Base-by-base conservation (phyloP, 305 asterid species). In the Andrographis paniculata region DNA sequence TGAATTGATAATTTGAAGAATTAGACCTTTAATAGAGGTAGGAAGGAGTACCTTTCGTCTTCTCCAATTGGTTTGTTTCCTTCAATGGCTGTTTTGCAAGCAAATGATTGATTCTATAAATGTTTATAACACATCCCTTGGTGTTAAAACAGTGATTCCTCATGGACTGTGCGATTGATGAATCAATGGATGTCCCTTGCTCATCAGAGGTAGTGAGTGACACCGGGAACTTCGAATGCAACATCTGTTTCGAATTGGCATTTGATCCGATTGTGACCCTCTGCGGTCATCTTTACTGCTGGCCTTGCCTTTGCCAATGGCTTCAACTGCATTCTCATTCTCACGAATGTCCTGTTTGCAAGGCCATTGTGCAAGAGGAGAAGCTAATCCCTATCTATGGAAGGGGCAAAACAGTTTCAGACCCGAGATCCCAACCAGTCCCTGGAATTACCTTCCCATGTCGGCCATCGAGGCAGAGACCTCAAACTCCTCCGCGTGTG, bases 221-320 rank as follows among this genome's bases (percentile, higher is more conserved):
- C 21, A 47, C 72, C 8, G 85, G 81, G 31, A 58, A 71, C 59
- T 86, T 79, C 30, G 94, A 86, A 52, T 86, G 94, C 81, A 75
- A 82, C 66, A 79, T 85, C 65, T 85, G 94, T 66, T 79, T 86
- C 20, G 95, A 86, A 46, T 74, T 82, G 52, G 84, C 94, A 15
- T 82, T 75, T 55, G 94, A 78, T 37, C 93, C 96, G 11, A 68
- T 79, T 14, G 92, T 79, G 13, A 86, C 96, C n/a, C 84, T 79
- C 39, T 86, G 96, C 28, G 96, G 96, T 31, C 96, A 86, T 70
- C 87, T 86, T 42, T 86, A 86, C 62, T 86, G 96, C 57, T 79
- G 95, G 94, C 80, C 92, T 11, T 86, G 95, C 64, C 76, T 82
- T 45, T 79, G 61, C 73, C 85, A 77, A 50, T 86, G 95, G 95